A percentile compares a stretch with the other conserved stretches of the same genome.
These are phyloP conservation scores for Pterocarpus santalinus DNA, from an alignment of 306 rosid species.

Conservation along the genomic window DNA sequence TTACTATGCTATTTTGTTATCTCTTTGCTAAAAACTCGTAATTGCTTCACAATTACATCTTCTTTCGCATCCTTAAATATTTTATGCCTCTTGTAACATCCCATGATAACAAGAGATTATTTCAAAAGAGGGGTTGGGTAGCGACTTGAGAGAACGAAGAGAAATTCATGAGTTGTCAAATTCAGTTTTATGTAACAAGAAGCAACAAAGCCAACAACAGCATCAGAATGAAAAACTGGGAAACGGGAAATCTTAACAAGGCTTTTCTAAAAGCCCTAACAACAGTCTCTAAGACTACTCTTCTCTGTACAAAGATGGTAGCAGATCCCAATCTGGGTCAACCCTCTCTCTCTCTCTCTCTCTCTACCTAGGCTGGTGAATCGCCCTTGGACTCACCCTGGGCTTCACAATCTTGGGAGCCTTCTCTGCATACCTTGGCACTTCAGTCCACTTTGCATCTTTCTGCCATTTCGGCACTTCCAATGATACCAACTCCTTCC, in stretches of 20 bases:
- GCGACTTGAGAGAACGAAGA: neutral
- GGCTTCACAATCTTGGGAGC: slow-evolving; percentile 71
- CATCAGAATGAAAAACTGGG: neutral
- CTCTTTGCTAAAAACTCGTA: neutral
- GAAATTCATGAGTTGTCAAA: neutral
- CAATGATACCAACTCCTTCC: slow-evolving; percentile 54
- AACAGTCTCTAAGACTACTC: neutral
- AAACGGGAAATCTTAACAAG: neutral
- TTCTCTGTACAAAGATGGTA: slow-evolving; percentile 27
- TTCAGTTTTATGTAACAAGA: neutral
- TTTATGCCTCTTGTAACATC: neutral
- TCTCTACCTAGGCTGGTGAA: slow-evolving; percentile 88
- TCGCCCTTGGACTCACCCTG: slow-evolving; percentile 79
- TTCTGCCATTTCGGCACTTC: slow-evolving; percentile 66
- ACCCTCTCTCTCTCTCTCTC: slow-evolving; percentile 31
- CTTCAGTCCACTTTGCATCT: slow-evolving; percentile 43
- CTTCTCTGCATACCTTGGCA: slow-evolving; percentile 68
- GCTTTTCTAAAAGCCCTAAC: neutral
- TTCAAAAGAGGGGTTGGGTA: neutral
- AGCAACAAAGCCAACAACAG: neutral
- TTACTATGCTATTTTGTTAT: neutral
- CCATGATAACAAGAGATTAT: no score
- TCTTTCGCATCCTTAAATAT: neutral
- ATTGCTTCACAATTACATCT: neutral
- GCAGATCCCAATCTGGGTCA: neutral